These are phyloP conservation scores for Carpinus viminea DNA, from an alignment of 306 rosid genomes.

Conservation along the genomic window DNA sequence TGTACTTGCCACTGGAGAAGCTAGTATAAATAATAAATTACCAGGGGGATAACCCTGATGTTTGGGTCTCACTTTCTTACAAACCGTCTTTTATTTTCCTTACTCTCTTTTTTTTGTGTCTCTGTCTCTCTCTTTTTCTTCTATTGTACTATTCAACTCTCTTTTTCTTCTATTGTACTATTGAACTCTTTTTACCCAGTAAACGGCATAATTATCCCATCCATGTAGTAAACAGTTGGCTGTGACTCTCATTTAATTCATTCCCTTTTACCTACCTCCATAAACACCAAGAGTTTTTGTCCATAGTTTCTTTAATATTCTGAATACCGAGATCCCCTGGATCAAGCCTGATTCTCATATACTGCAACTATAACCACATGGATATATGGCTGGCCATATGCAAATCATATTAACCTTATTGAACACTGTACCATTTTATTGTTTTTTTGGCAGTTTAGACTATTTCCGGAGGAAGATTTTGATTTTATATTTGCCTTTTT, in stretches of 20 bases:
- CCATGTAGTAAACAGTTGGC: neutral
- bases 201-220: neutral
- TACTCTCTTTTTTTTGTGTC: too few relatives aligned
- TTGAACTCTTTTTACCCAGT: too few relatives aligned
- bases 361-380: neutral
- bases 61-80: too few relatives aligned
- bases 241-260: neutral
- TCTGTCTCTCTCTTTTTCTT: too few relatives aligned
- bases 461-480: constrained; percentile 7
- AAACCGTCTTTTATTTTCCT: too few relatives aligned
- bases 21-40: too few relatives aligned
- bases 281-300: neutral
- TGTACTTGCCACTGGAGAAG: too few relatives aligned
- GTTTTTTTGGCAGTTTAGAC: constrained; percentile 1
- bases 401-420: neutral
- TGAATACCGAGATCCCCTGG: neutral
- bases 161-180: too few relatives aligned
- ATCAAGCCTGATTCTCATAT: neutral
- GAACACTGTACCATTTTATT: neutral
- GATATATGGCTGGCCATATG: neutral
- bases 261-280: neutral
- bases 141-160: too few relatives aligned
- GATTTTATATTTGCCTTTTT: constrained; percentile 26
- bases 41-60: too few relatives aligned
- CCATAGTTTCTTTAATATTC: neutral